Evolutionary conservation across 2,329 filamentous ascomycete species (phyloP).

Genomic region (Rhexocercosporidium sp.): DNA sequence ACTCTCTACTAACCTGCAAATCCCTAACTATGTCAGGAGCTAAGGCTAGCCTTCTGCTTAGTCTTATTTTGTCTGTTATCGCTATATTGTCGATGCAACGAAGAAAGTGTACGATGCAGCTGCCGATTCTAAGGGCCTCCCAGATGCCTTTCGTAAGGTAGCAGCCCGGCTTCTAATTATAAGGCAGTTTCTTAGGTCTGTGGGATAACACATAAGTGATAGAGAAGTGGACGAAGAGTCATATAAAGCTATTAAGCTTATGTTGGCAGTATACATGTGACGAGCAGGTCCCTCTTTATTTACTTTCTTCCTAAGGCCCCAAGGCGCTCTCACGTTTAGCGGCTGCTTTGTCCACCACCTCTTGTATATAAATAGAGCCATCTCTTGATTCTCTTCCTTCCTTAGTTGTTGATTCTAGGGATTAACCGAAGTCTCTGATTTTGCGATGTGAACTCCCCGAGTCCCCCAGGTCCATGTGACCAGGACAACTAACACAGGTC

Average conservation of each 20-base stretch:
- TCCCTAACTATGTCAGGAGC: conserved; percentile 28
- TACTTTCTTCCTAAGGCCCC: no score
- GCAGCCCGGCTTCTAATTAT: conserved; percentile 31
- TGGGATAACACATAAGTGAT: neutral
- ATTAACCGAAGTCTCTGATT: no score
- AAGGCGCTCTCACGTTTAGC: no score
- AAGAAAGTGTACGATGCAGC: conserved; percentile 32
- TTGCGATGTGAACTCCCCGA: no score
- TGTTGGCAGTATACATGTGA: neutral
- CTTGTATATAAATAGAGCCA: no score
- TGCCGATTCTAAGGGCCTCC: conserved; percentile 31
- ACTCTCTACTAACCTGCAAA: no score
- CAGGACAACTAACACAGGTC: no score
- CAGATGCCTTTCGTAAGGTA: conserved; percentile 32
- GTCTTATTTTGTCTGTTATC: conserved; percentile 30
- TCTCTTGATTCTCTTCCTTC: no score
- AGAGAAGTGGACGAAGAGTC: neutral
- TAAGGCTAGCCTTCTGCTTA: conserved; percentile 27
- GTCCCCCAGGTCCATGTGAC: no score
- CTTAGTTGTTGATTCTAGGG: no score
- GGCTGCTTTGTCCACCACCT: no score
- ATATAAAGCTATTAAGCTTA: neutral
- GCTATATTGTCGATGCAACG: conserved; percentile 31
- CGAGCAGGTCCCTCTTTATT: no score
- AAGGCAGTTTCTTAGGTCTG: conserved; percentile 21